phyloP scores from a whole-genome alignment of 2,329 filamentous ascomycete species.

The Leptographium galeiforme region DNA sequence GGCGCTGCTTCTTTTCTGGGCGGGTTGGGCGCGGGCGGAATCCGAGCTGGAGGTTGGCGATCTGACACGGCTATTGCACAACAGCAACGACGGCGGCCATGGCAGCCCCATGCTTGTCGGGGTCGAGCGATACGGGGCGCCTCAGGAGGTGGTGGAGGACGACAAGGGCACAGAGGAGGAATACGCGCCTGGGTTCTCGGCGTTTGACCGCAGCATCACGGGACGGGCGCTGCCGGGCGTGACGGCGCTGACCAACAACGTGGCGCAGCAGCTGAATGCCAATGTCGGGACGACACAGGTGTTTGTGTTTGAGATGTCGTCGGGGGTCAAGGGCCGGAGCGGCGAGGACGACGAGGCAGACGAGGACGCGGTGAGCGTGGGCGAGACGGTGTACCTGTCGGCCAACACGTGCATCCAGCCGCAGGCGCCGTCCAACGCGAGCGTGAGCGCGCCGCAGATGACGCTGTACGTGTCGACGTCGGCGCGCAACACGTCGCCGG shows the following conservation, averaged over 20 bases:
- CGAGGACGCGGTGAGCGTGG: not conserved
- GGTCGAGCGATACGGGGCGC: not conserved
- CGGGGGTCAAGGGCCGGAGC: conserved; percentile 29
- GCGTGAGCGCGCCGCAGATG: conserved; percentile 52
- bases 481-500: conserved; percentile 48
- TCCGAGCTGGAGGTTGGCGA: not conserved
- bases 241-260: conserved; percentile 48
- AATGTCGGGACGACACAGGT: conserved; percentile 46
- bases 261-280: conserved; percentile 44
- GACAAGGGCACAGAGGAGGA: conserved; percentile 4
- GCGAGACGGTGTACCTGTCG: conserved; percentile 58
- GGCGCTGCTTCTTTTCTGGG: too few species aligned
- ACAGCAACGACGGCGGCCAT: not conserved
- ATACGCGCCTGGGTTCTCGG: conserved; percentile 49
- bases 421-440: conserved; percentile 18
- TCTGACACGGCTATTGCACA: not conserved
- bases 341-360: conserved; percentile 8
- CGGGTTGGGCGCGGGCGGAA: too few species aligned
- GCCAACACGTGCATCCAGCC: conserved; percentile 81
- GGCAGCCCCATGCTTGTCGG: not conserved
- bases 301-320: conserved; percentile 49
- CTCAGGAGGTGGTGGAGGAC: not conserved
- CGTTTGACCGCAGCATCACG: conserved; percentile 49
- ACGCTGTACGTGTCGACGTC: conserved; percentile 63
- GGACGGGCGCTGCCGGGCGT: conserved; percentile 43